Evolutionary conservation across 1,284 basidiomycete genomes (phyloP), one percentile per base, ranked within the genome.

Genomic region (Farysia itapuensis): DNA sequence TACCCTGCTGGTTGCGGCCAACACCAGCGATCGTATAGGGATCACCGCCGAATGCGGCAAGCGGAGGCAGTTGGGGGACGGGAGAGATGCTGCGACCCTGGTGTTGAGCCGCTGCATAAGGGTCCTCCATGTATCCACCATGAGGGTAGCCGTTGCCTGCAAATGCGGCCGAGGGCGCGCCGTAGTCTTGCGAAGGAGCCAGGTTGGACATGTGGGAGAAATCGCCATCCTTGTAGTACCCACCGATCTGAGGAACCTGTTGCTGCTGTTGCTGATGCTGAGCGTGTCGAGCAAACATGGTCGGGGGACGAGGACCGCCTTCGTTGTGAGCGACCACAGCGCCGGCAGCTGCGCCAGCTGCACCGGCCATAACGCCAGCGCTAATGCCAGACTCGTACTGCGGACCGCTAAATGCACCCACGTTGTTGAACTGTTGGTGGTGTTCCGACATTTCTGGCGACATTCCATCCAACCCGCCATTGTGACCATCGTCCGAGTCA

Each of bases 261-360:
- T 18, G 34, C 4, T 21, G 23, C 13, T 32, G 15, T 39, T 39
- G 48, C 34, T 46, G 47, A 30, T 56, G 43, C 2, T 63, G 51
- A 38, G 66, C 72, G 56, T 78, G 77, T 22, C 69, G 65, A 21
- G 67, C 56, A 47, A 78, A 74, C 63, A 73, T 71, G 25, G 77
- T 74, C 2, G 77, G 76, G 5, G 77, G 77, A 3, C 77, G 63
- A 22, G 77, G 77, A 22, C 64, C 59, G 19, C 67, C 67, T 32
- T 73, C 64, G 34, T 70, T 66, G 40, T 74, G 61, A 13, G 59
- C 29, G 5, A 64, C 65, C 42, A 64, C 63, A 32, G 52, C 66
- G 12, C 45, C 60, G 15, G 61, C 66, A 23, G 51, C 57, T 13
- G 57, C 64, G 19, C 24, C 43, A 14, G 28, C 58, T 11, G 29